These are phyloP conservation scores for Rhizoclosmatium globosum DNA, from an alignment of 192 early-diverging fungal species.

Conservation along the genomic window DNA sequence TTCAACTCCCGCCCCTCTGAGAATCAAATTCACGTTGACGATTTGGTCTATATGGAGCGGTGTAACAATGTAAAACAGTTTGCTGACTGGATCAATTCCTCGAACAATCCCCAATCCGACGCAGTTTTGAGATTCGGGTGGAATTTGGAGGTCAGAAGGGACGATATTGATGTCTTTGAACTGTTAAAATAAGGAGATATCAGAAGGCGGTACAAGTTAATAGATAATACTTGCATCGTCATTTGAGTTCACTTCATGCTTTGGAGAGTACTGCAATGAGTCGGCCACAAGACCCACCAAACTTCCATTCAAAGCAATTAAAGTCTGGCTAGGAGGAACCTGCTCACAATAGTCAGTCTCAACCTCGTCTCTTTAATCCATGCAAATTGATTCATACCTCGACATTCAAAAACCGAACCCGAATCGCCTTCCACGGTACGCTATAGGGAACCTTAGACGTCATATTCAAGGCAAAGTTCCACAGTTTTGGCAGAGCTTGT, in stretches of 20 bases:
- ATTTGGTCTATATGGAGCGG: conserved; percentile 40
- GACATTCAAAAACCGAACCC: conserved; percentile 27
- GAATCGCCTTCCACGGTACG: conserved; percentile 21
- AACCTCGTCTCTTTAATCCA: neutral
- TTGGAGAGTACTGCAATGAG: neutral
- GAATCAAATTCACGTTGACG: conserved; percentile 51
- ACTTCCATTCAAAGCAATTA: conserved; percentile 85
- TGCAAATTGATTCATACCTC: conserved; percentile 18
- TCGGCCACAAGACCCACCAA: conserved; percentile 80
- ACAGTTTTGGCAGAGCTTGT: neutral
- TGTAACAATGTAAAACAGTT: conserved; percentile 50
- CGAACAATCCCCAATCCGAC: conserved; percentile 55
- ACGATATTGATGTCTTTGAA: conserved; percentile 36
- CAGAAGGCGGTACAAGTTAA: neutral
- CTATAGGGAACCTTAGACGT: conserved; percentile 41
- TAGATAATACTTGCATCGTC: neutral
- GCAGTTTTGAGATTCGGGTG: conserved; percentile 42
- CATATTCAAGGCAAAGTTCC: conserved; percentile 43
- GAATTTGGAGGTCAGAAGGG: conserved; percentile 43
- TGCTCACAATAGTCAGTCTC: conserved; percentile 38
- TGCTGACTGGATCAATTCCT: conserved; percentile 42
- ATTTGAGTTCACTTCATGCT: too few species aligned
- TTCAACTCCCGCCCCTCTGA: conserved; percentile 41
- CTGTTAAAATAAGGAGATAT: neutral
- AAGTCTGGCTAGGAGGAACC: conserved; percentile 77